These are phyloP conservation scores for Cystobasidiaceae sp. DNA, from an alignment of 1,284 basidiomycete genomes.

Conservation along the genomic window DNA sequence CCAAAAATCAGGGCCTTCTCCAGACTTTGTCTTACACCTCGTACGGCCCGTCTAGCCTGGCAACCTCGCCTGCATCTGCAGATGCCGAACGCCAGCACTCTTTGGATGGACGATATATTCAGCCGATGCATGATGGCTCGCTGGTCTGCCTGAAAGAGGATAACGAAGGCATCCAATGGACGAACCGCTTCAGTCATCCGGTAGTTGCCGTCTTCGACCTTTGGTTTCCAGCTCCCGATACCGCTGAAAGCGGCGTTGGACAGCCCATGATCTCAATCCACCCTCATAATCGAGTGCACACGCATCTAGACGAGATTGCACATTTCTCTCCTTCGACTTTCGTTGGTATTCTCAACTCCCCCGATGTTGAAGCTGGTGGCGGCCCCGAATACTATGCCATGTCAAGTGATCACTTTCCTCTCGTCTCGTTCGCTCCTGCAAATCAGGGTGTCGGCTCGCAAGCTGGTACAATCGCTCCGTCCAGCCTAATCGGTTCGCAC, in stretches of 20 bases:
- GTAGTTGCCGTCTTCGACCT: conserved; percentile 75
- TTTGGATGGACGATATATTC: conserved; percentile 68
- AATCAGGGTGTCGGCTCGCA: neutral
- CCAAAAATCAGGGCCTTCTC: conserved; percentile 46
- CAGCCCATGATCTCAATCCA: conserved; percentile 21
- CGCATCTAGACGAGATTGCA: conserved; percentile 35
- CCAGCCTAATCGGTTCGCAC: conserved; percentile 15
- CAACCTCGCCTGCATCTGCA: conserved; percentile 42
- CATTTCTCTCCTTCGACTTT: conserved; percentile 55
- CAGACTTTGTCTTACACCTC: conserved; percentile 74
- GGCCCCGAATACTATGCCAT: conserved; percentile 64
- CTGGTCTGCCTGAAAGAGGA: conserved; percentile 64
- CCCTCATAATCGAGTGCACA: conserved; percentile 31
- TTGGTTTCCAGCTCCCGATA: conserved; percentile 49
- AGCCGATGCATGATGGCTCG: conserved; percentile 67
- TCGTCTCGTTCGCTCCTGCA: conserved; percentile 59
- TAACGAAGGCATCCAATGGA: conserved; percentile 55
- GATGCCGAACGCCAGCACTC: conserved; percentile 48
- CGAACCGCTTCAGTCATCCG: conserved; percentile 56
- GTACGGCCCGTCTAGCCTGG: conserved; percentile 76
- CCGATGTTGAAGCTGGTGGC: neutral
- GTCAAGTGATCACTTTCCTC: conserved; percentile 65
- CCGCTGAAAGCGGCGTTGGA: neutral
- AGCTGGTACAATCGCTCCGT: neutral
- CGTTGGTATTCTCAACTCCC: conserved; percentile 53